Base-by-base conservation (phyloP, 345 rosid species). In the Murraya koenigii region DNA sequence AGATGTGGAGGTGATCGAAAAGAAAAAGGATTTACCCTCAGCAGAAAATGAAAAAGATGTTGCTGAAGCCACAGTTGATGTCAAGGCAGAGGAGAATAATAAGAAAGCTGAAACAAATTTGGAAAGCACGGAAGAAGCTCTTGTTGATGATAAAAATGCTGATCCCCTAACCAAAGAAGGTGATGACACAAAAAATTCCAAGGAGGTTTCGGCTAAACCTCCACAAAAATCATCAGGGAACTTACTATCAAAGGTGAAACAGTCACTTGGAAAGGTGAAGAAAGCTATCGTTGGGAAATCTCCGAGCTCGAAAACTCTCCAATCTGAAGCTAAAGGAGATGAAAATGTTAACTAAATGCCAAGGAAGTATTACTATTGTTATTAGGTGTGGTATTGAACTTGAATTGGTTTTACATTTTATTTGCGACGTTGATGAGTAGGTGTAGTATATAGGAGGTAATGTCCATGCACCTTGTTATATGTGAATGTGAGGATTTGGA, bases 211-310 rank as follows among this genome's bases (percentile, higher is more conserved):
- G 23, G 85, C 71, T 1, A 93, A 93, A 84, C 78, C 84, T 5
- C n/a, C 82, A 35, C 82, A 76, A 62, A 93, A 91, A 69, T 80
- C 86, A 66, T 88, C 97, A 23, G 87, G 81, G 63, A 91, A 87
- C 84, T 84, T 93, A 35, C 86, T 93, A 67, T 86, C 93, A 41
- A 93, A 89, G 89, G 91, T 93, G 77, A 93, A 93, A 61, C 94
- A 91, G 10, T 88, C 94, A 26, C 85, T 91, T 75, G 92, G 88
- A 35, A 93, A 91, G 89, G 94, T 89, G 49, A 91, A 90, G 85
- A 93, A 93, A 79, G 97, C 97, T 30, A 85, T 93, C 35, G 82
- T 79, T 10, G 95, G 96, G 39, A 93, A 90, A 83, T 91, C 97
- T 69, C 93, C 94, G 61, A 81, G 85, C 87, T 85, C 97, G 1